Base-by-base conservation (phyloP, 345 rosid species). In the Camelina neglecta region DNA sequence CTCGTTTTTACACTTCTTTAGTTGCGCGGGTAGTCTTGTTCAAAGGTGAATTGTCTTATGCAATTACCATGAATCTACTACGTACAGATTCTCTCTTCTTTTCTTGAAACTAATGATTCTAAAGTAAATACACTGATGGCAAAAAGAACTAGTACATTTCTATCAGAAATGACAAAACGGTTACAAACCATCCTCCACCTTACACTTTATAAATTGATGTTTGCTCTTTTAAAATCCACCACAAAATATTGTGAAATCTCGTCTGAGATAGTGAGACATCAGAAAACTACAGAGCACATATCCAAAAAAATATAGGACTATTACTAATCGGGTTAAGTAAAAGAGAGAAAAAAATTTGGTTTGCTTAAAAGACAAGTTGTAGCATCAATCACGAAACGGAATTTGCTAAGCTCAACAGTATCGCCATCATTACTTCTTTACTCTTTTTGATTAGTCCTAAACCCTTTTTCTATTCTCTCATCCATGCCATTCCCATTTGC, bases 291-390 rank as follows among this genome's bases (percentile, higher is more conserved):
- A n/a, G 47, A 70, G 35, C 35, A 71, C 10, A 2, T 31, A 36
- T 50, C 18, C 49, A 5, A 13, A 45, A 35, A 6, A 45, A 45
- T 41, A 45, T 5, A 45, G 45, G 45, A 29, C 31, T 29, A 39
- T 21, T 39, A 21, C 50, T 3, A 23, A 26, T 56, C 58, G 0
- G 12, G 53, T 56, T 9, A 24, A 6, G 18, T 15, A 23, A 57
- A 11, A 56, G 48, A 4, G 10, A 45, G 4, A 47, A 57, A 0
- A 0, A 31, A 13, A 50, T 60, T 31, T 51, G 31, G 74, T 60
- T 69, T 76, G 80, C 70, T 76, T 76, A 44, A 54, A 69, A 61
- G 61, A 33, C 58, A 76, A 76, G 70, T 39, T 41, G 63, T 5
- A 15, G 67, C 8, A 48, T 67, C 62, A 60, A 60, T 74, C 72